Evolutionary conservation across 371 early-diverging fungal species (phyloP).

Genomic region (Encephalitozoon hellem): DNA sequence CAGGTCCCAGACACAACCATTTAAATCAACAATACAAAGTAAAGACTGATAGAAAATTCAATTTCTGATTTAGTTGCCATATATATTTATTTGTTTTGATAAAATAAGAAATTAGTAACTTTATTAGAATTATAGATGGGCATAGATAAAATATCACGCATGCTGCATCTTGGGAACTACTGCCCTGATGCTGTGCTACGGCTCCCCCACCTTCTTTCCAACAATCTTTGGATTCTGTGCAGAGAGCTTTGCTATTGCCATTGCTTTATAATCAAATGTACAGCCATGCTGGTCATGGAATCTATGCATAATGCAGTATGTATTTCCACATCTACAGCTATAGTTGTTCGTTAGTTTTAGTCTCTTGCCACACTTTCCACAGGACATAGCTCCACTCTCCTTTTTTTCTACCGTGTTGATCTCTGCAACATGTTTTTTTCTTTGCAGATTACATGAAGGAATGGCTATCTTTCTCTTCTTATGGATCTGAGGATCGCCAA

Average conservation of each 20-base stretch:
- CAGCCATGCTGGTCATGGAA: conserved; percentile 61
- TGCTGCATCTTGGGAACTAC: not conserved
- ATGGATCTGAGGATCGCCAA: not conserved
- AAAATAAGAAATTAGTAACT: not conserved
- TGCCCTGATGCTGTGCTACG: not conserved
- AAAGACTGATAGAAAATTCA: not conserved
- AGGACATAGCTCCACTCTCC: not conserved
- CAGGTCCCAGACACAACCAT: not conserved
- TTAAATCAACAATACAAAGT: not conserved
- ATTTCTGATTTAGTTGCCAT: not conserved
- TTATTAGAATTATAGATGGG: not conserved
- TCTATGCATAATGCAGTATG: conserved; percentile 59
- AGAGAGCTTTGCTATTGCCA: conserved; percentile 48
- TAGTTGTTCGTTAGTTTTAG: conserved; percentile 54
- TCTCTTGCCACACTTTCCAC: conserved; percentile 52
- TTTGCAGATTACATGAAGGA: conserved; percentile 5
- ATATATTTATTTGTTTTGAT: not conserved
- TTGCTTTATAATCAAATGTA: conserved; percentile 57
- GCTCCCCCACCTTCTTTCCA: conserved; percentile 44
- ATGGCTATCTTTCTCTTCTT: not conserved
- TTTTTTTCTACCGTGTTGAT: not conserved
- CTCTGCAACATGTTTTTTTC: not conserved
- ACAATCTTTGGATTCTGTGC: conserved; percentile 58
- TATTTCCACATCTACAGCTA: conserved; percentile 56
- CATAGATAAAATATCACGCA: not conserved